Conservation (phyloP, 106 monocot genomes). For the Xerophyta viscosa region DNA sequence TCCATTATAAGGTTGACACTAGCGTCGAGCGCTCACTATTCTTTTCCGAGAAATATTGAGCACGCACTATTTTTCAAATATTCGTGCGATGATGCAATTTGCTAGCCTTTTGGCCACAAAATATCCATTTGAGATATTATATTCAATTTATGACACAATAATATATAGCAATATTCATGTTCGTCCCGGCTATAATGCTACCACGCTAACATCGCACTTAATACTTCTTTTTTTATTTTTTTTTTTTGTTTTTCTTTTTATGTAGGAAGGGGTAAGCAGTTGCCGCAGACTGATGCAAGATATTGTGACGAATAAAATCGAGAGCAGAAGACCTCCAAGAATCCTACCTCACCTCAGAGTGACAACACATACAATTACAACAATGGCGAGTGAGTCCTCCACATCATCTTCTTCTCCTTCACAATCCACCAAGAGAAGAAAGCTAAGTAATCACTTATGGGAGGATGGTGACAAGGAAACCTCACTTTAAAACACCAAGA, state of each 20-base stretch:
- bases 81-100: no score
- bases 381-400: neutral
- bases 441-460: slow-evolving; percentile 18
- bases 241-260: neutral
- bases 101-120: no score
- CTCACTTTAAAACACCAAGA: neutral
- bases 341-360: slow-evolving; percentile 24
- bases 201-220: no score
- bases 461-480: slow-evolving; percentile 13
- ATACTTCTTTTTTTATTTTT: neutral
- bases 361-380: slow-evolving; percentile 3
- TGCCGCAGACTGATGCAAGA: slow-evolving; percentile 53
- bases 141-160: no score
- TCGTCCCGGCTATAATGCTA: no score
- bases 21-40: no score
- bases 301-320: slow-evolving; percentile 9
- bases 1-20: no score
- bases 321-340: slow-evolving; percentile 11
- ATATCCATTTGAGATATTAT: no score
- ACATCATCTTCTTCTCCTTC: slow-evolving; percentile 11
- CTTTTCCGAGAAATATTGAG: no score
- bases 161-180: no score
- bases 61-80: no score
- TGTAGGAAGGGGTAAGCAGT: slow-evolving; percentile 43
- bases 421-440: slow-evolving; percentile 47